Evolutionary conservation across 495 filamentous ascomycete species (phyloP), one percentile per base, ranked within the genome.

Genomic region (Neurospora sp.): DNA sequence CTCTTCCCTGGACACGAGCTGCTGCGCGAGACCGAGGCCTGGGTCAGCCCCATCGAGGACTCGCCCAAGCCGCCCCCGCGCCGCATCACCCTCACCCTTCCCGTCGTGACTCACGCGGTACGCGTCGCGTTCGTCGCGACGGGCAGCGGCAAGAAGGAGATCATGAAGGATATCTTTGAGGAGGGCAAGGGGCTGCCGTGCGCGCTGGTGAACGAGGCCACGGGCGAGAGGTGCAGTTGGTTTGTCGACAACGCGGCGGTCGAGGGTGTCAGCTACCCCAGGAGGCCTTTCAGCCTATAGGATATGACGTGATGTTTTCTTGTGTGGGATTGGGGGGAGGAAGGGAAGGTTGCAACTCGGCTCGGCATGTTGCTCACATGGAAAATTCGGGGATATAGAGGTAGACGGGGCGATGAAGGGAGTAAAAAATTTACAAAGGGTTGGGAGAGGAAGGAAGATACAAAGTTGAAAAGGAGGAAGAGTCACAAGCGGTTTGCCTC

Each of bases 41-140:
- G 96, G 96, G 94, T 98, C 13, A 91, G 92, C 6, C 88, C 94
- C 4, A 94, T 97, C 77, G 90, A 90, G 79, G 92, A 98, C 83
- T 96, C 93, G 31, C 96, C 96, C 39, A 99, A 99, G 88, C 94
- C 95, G 34, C 96, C 96, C 24, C 86, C 93, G 48, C 90, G 90
- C 81, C 89, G 96, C 74, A 96, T 99, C 81, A 98, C 96, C 1
- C 87, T 99, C 24, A 96, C 92, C 9, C 82, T 99, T 74, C 94
- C 93, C 11, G 96, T 99, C 43, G 90, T 97, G 40, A 92, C 89
- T 13, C 93, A 96, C 78, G 91, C 91, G 9, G 81, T 93, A 73
- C 91, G 89, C 79, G 90, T 99, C 76, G 96, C 91, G 7, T 99
- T 98, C 77, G 91, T 99, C 6, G 94, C 92, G 3, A 97, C 94